Base-by-base conservation (phyloP, 768 basidiomycete species). In the Cubamyces sp. region DNA sequence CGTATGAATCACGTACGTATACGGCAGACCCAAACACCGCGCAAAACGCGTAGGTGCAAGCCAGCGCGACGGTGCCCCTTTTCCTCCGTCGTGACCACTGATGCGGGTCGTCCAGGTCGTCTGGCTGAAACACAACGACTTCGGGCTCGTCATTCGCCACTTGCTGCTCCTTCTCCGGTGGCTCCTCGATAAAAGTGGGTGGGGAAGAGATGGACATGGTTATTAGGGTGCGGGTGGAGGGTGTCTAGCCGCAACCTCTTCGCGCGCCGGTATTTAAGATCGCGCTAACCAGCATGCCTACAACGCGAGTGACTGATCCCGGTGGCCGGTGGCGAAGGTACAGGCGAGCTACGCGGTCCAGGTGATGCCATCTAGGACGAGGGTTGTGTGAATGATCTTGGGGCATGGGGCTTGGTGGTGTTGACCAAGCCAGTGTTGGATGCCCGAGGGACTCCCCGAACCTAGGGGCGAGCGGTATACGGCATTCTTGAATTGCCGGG, bases 21-120 rank as follows among this genome's bases (percentile, higher is more conserved):
- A 55, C 28, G 12, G 68, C 65, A 6, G 68, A 68, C 3, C 68
- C 68, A 43, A 69, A 64, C 3, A 61, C 66, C 53, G 65, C 55
- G 28, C 55, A 51, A 34, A 68, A 66, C 4, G 62, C 55, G 21
- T 66, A 59, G 3, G 57, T 9, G 28, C 53, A 68, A 12, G 61
- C 18, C 19, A 47, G 47, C 0, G 40, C 25, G 15, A 62, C 41
- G 1, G 48, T 54, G 15, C 48, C 18, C 1, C 45, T 25, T 42
- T 69, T 69, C 48, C 54, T 55, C 57, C 51, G 34, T 14, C 19
- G 26, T 14, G 64, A 39, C 68, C 68, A 69, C 53, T 68, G 66
- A 39, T 64, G 54, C 2, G 64, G 65, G 28, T 68, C 65, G 14
- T 64, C 62, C 9, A 65, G 67, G 49, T 68, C 67, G 9, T 47